phyloP scores from a whole-genome alignment of 2,329 filamentous ascomycete genomes.

The Teratosphaeria zuluensis region DNA sequence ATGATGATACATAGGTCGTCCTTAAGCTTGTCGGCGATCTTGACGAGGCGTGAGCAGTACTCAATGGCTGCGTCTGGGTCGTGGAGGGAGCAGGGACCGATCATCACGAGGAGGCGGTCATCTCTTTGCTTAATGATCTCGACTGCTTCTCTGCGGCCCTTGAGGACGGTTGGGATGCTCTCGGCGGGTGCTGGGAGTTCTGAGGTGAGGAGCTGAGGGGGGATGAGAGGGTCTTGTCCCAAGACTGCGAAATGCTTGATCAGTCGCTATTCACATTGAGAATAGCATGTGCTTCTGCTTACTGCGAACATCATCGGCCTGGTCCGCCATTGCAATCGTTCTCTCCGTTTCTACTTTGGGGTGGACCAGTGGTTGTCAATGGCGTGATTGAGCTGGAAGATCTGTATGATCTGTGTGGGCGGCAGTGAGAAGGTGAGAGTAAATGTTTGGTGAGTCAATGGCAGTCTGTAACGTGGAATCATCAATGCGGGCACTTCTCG shows the following conservation, averaged over 20 bases:
- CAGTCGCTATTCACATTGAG: background rate
- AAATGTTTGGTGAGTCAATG: background rate
- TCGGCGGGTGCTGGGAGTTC: conserved; percentile 62
- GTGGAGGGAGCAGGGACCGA: conserved; percentile 95
- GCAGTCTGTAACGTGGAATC: background rate
- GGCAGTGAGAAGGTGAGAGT: background rate
- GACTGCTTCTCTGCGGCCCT: conserved; percentile 59
- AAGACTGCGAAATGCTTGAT: conserved; percentile 51
- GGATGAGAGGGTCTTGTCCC: conserved; percentile 88
- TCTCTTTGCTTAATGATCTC: conserved; percentile 68
- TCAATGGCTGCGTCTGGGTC: conserved; percentile 81
- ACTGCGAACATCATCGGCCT: background rate
- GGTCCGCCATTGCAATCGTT: background rate
- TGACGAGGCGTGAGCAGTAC: conserved; percentile 72
- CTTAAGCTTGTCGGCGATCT: conserved; percentile 67
- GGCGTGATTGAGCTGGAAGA: background rate
- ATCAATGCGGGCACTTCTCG: background rate
- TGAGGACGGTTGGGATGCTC: conserved; percentile 59
- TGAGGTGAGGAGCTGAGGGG: conserved; percentile 73
- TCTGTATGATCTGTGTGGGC: background rate
- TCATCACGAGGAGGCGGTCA: conserved; percentile 86
- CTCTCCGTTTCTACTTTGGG: background rate
- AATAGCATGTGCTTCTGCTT: background rate
- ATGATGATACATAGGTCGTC: conserved; percentile 86
- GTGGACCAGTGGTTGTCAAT: background rate